A percentile compares a stretch with the other conserved stretches of the same genome.
phyloP scores from a whole-genome alignment of 768 basidiomycete genomes.

The Leccinum aurantiacum region DNA sequence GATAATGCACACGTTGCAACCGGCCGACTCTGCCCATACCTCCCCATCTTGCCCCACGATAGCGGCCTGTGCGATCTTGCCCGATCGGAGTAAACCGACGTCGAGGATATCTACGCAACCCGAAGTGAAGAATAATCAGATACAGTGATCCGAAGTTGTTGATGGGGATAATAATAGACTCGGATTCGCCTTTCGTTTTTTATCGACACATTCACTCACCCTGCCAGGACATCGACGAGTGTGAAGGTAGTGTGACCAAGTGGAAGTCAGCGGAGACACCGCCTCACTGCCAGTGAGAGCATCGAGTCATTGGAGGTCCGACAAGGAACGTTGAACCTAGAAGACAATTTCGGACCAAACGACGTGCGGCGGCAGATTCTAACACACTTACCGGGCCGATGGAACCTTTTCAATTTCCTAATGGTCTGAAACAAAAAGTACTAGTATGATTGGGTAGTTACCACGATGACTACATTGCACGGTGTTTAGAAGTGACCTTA shows the following conservation, averaged over 20 bases:
- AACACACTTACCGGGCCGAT: no score
- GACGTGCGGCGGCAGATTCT: no score
- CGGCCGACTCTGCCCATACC: constrained; percentile 33
- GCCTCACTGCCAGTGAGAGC: background rate
- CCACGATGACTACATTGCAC: no score
- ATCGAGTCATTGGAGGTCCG: background rate
- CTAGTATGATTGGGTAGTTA: no score
- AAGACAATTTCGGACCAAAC: no score
- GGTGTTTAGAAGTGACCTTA: no score
- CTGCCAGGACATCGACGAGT: constrained; percentile 28
- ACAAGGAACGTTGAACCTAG: background rate
- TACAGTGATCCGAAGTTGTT: background rate
- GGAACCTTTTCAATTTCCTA: no score
- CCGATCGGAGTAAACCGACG: constrained; percentile 69
- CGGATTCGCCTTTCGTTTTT: background rate
- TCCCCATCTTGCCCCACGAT: constrained; percentile 33
- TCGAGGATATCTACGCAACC: constrained; percentile 71
- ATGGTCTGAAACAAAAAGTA: no score
- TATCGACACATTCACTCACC: constrained; percentile 18
- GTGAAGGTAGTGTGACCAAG: background rate
- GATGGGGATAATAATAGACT: background rate
- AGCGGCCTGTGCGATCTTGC: constrained; percentile 74
- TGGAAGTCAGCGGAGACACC: background rate
- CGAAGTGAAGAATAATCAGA: background rate
- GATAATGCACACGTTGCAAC: constrained; percentile 25